Conservation (phyloP, 768 basidiomycete genomes). For the Mycena epipterygia region DNA sequence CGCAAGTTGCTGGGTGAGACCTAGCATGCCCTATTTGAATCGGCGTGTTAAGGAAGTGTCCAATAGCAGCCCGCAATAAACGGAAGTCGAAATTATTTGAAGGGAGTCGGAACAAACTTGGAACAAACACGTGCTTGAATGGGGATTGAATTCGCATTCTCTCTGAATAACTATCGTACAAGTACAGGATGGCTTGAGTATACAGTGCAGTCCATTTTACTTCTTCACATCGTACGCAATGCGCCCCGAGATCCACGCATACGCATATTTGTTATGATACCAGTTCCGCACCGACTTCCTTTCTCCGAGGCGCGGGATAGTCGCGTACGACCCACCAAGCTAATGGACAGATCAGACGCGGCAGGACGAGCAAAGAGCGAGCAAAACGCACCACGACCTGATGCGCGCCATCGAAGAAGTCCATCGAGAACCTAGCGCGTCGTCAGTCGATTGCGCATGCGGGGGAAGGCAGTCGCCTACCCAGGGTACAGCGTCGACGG, state of each 20-base stretch:
- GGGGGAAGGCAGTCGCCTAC: slow-evolving; percentile 65
- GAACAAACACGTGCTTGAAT: too few relatives aligned
- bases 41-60: too few relatives aligned
- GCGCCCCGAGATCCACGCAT: slow-evolving; percentile 86
- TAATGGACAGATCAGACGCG: slow-evolving; percentile 44
- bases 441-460: not conserved
- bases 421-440: slow-evolving; percentile 45
- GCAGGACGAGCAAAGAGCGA: not conserved
- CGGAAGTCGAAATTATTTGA: too few relatives aligned
- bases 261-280: slow-evolving; percentile 93
- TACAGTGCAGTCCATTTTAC: not conserved
- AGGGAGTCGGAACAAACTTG: too few relatives aligned
- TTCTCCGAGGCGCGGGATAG: slow-evolving; percentile 85
- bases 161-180: not conserved
- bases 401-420: slow-evolving; percentile 93
- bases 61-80: too few relatives aligned
- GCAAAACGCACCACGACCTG: slow-evolving; percentile 82
- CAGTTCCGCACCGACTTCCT: slow-evolving; percentile 88
- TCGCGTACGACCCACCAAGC: slow-evolving; percentile 93
- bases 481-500: slow-evolving; percentile 90
- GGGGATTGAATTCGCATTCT: too few relatives aligned
- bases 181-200: not conserved
- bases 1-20: too few relatives aligned
- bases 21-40: too few relatives aligned
- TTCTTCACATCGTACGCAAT: slow-evolving; percentile 60